Evolutionary conservation across 345 rosid genomes (phyloP).

Genomic region (Citrus mangshanensis): DNA sequence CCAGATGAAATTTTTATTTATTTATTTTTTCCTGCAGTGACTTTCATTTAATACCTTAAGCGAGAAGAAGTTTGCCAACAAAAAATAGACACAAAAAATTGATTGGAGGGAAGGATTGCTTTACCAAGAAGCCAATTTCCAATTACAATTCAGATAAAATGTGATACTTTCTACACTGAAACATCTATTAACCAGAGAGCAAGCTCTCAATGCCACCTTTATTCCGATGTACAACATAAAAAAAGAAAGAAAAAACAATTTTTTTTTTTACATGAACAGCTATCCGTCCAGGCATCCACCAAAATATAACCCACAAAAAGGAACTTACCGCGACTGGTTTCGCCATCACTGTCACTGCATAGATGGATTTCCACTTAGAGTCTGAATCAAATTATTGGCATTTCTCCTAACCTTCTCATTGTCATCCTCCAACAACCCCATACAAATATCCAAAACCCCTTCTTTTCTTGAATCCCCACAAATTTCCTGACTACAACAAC

Average conservation of each 20-base stretch:
- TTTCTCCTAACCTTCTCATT: slow-evolving; percentile 80
- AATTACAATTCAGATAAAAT: slow-evolving; percentile 34
- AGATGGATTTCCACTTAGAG: slow-evolving; percentile 39
- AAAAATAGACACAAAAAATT: background rate
- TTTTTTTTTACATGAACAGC: slow-evolving; percentile 48
- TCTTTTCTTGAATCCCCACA: slow-evolving; percentile 43
- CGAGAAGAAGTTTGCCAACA: background rate
- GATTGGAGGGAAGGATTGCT: slow-evolving; percentile 8
- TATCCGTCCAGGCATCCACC: slow-evolving; percentile 34
- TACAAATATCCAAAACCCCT: slow-evolving; percentile 66
- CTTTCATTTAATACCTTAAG: slow-evolving; percentile 2
- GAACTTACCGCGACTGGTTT: slow-evolving; percentile 42
- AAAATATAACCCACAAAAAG: slow-evolving; percentile 21
- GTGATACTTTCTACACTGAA: slow-evolving; percentile 23
- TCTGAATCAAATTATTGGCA: slow-evolving; percentile 61
- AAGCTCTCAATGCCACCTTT: slow-evolving; percentile 23
- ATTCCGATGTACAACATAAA: slow-evolving; percentile 46
- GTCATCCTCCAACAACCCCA: slow-evolving; percentile 63
- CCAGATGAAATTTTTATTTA: background rate
- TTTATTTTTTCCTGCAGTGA: background rate
- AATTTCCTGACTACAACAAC: slow-evolving; percentile 48
- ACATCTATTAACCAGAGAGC: slow-evolving; percentile 20
- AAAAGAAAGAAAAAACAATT: slow-evolving; percentile 5
- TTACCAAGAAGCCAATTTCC: slow-evolving; percentile 14
- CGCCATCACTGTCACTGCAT: slow-evolving; percentile 31